A percentile compares a stretch with the other conserved stretches of the same genome.
These are phyloP conservation scores for Colletotrichum euphorbiae DNA, from an alignment of 2,329 filamentous ascomycete species.

Conservation along the genomic window DNA sequence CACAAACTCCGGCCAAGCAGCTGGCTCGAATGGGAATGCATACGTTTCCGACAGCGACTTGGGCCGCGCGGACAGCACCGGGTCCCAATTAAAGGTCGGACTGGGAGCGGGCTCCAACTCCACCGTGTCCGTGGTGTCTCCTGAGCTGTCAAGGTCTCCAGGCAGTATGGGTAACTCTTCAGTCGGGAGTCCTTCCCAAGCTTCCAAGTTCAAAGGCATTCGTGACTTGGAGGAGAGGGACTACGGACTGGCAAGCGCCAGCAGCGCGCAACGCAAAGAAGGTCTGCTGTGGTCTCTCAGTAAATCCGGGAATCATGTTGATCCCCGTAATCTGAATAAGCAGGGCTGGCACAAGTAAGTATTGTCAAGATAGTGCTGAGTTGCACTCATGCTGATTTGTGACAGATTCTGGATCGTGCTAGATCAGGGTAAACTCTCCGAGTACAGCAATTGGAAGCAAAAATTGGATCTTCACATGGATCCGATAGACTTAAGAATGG, in stretches of 20 bases:
- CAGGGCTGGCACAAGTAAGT: slow-evolving; percentile 98
- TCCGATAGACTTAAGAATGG: slow-evolving; percentile 95
- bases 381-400: slow-evolving; percentile 32
- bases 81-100: slow-evolving; percentile 71
- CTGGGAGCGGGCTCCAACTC: slow-evolving; percentile 58
- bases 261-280: slow-evolving; percentile 84
- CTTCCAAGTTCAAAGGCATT: slow-evolving; percentile 85
- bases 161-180: slow-evolving; percentile 61
- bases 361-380: not conserved
- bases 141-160: slow-evolving; percentile 67
- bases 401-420: slow-evolving; percentile 97
- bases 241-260: slow-evolving; percentile 60
- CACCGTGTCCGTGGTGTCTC: slow-evolving; percentile 45
- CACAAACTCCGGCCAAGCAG: slow-evolving; percentile 47
- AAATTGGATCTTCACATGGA: slow-evolving; percentile 97
- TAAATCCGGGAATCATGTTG: slow-evolving; percentile 91
- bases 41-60: slow-evolving; percentile 76
- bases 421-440: slow-evolving; percentile 94
- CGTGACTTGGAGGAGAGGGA: slow-evolving; percentile 91
- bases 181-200: slow-evolving; percentile 63
- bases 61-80: slow-evolving; percentile 78
- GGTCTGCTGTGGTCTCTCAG: slow-evolving; percentile 95
- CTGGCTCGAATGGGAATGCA: slow-evolving; percentile 57
- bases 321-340: slow-evolving; percentile 95
- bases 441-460: slow-evolving; percentile 99